Base-by-base conservation (phyloP, 139 green algal species). In the Diplosphaera chodatii region DNA sequence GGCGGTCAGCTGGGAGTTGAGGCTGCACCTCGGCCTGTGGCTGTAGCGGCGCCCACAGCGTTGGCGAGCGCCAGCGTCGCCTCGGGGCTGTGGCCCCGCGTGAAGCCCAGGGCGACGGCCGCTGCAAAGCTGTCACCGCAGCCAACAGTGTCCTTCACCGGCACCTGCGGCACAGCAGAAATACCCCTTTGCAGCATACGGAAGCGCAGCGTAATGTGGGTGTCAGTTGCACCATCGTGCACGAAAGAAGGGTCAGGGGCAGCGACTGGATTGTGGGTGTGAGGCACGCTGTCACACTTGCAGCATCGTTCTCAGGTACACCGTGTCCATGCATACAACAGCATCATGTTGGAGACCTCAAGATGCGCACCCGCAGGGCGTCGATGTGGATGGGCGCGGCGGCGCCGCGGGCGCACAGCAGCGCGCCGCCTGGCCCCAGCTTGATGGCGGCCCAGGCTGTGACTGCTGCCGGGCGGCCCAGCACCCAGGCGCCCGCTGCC, bases 91-190 rank as follows among this genome's bases (percentile, higher is more conserved):
- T 86, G 77, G 4, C 67, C 65, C 1, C 75, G 33, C 6, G 79
- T 86, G 82, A 83, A 97, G 18, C 93, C 95, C 62, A 97, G 73
- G 21, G 92, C 91, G 25, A 98, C 70, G 3, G 93, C 95, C 2
- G 91, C 87, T 6, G 91, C 95, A 79, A 98, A 97, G 69, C 72
- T 88, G 84, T 99, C 95, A 4, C 95, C 95, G 77, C 95, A 99
- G 16, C 95, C 94, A 4, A 98, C 94, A 1, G 94, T 98, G 83
- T 99, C 94, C 13, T 76, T 74, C 27, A 98, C 93, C 1, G 91
- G 74, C 28, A 98, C 93, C 83, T 89, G 75, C 37, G 74, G 32
- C 28, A n/a, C n/a, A n/a, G n/a, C n/a, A n/a, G n/a, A n/a, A n/a
- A n/a, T n/a, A n/a, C n/a, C n/a, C n/a, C n/a, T n/a, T n/a, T n/a